These are phyloP conservation scores for Hypericum perforatum DNA, from an alignment of 345 rosid genomes.

Conservation along the genomic window DNA sequence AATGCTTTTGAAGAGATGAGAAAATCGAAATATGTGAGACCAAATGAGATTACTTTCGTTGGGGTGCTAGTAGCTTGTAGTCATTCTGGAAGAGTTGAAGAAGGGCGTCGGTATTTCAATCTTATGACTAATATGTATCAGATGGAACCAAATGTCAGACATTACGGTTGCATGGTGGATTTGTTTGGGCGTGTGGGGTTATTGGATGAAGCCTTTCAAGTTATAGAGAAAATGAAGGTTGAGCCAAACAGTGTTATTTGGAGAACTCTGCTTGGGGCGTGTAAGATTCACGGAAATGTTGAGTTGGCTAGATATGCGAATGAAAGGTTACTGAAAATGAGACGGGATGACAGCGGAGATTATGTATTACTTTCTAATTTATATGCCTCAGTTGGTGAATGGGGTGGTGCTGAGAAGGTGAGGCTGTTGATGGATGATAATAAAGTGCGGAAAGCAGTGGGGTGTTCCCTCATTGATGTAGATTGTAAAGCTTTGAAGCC, in stretches of 20 bases:
- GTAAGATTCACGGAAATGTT: conserved; percentile 43
- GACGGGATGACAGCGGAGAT: conserved; percentile 48
- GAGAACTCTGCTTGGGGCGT: conserved; percentile 67
- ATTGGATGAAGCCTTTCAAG: conserved; percentile 45
- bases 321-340: conserved; percentile 35
- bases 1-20: conserved; percentile 45
- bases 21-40: conserved; percentile 30
- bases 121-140: conserved; percentile 39
- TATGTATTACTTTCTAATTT: conserved; percentile 60
- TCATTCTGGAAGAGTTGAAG: conserved; percentile 52
- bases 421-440: conserved; percentile 54
- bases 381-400: conserved; percentile 53
- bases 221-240: conserved; percentile 45
- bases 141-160: conserved; percentile 52
- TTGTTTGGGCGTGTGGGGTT: conserved; percentile 56
- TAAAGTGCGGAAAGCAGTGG: conserved; percentile 43
- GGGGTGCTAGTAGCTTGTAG: conserved; percentile 61
- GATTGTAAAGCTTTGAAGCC: conserved; percentile 31
- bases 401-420: conserved; percentile 49
- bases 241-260: conserved; percentile 49
- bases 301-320: conserved; percentile 50
- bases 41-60: conserved; percentile 54
- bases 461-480: conserved; percentile 39
- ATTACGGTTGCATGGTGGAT: conserved; percentile 68
- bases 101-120: conserved; percentile 43